Base-by-base conservation (phyloP, 371 early-diverging fungal species). In the Apophysomyces elegans region DNA sequence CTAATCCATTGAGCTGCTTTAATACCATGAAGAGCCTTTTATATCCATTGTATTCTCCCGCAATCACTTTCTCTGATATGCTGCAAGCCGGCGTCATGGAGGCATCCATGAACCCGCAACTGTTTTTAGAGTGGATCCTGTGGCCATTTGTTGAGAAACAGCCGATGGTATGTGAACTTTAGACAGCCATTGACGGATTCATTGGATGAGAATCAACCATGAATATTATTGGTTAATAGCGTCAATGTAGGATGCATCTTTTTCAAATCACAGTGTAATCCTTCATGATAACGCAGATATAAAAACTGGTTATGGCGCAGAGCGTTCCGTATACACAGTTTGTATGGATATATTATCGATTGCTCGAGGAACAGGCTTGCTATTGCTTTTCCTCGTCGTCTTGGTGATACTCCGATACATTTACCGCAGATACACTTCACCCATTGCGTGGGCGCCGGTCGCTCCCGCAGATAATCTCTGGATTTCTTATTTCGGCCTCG, bases 401-500 rank as follows among this genome's bases (percentile, higher is more conserved):
- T 2, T 45, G 4, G 32, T 26, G 32, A 26, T 3, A 26, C 3
- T 26, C 32, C 62, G 57, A 14, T 80, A 80, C 37, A 50, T 56
- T 21, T 64, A 64, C 38, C 63, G 65, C 18, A 65, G 82, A 7
- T 74, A 76, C 14, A 63, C 26, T 1, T 76, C 80, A 5, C 46
- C 72, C 5, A 58, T 82, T 9, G 64, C 74, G 5, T 44, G 57
- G 11, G 72, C 72, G 35, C 73, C 78, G n/a, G 18, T 78, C 0
- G 75, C 79, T 18, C 58, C 58, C 9, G 61, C 68, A 2, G 62
- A 67, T 37, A 74, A 69, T 61, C 70, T 79, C 38, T 67, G 78
- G 61, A 57, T 75, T 13, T 67, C 73, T 5, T 59, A 75, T 36
- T 72, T 82, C 68, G 83, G 83, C 2, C 35, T 78, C 2, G 78